A percentile compares a stretch with the other conserved stretches of the same genome.
Conservation (phyloP, 2,329 filamentous ascomycete genomes). For the Aspergillus ibericus region DNA sequence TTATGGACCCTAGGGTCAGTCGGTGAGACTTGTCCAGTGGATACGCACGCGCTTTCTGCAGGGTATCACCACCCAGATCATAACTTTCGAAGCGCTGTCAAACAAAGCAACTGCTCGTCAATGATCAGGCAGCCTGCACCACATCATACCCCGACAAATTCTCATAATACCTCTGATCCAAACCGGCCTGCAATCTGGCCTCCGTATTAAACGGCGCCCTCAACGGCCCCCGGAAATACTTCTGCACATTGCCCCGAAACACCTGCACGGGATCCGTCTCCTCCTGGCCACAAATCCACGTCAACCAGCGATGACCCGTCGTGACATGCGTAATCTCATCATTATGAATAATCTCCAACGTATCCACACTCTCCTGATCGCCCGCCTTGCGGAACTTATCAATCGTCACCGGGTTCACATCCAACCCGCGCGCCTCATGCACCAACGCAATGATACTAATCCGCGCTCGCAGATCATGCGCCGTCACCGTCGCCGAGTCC, state of each 20-base stretch:
- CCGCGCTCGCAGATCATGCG: constrained; percentile 46
- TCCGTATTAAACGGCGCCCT: constrained; percentile 50
- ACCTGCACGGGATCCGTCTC: constrained; percentile 47
- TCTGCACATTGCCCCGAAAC: constrained; percentile 46
- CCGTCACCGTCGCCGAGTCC: constrained; percentile 46
- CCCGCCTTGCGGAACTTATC: constrained; percentile 47
- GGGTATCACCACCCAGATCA: neutral
- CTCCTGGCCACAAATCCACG: constrained; percentile 50
- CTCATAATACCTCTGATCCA: constrained; percentile 47
- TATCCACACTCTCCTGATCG: constrained; percentile 45
- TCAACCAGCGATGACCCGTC: constrained; percentile 50
- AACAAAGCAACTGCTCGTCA: neutral
- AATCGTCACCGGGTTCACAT: constrained; percentile 51
- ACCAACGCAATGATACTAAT: constrained; percentile 52
- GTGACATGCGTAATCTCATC: constrained; percentile 53
- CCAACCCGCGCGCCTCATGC: constrained; percentile 49
- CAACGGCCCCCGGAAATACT: constrained; percentile 45
- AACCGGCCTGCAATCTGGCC: constrained; percentile 46
- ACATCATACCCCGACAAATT: constrained; percentile 16
- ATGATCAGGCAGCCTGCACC: neutral
- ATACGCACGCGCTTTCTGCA: neutral
- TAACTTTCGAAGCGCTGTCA: too few relatives aligned
- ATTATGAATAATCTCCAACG: constrained; percentile 48
- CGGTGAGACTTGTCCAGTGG: neutral
- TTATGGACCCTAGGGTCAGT: neutral